These are phyloP conservation scores for Astrocystis sublimbata DNA, from an alignment of 495 filamentous ascomycete genomes.

Conservation along the genomic window DNA sequence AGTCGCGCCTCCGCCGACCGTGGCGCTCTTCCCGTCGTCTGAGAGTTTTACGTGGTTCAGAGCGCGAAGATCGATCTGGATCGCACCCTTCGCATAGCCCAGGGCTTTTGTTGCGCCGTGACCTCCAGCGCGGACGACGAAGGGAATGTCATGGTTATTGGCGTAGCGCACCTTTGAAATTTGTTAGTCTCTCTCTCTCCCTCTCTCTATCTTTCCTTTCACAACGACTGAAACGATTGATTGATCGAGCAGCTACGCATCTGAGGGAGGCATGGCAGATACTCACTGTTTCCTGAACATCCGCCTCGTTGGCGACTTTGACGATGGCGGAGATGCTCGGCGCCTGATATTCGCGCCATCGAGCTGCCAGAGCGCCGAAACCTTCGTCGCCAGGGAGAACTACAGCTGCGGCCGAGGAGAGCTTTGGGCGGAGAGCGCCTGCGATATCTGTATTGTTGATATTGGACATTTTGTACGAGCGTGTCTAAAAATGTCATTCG, in stretches of 20 bases:
- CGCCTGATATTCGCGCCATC: conserved; percentile 7
- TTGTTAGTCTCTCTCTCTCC: too few species aligned
- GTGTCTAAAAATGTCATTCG: neutral
- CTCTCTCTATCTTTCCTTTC: too few species aligned
- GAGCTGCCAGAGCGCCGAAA: neutral
- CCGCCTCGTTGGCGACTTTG: conserved; percentile 1
- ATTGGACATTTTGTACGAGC: neutral
- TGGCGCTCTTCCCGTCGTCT: neutral
- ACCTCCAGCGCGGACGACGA: conserved; percentile 20
- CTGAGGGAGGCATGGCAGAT: neutral
- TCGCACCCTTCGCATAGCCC: neutral
- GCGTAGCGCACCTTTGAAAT: conserved; percentile 20
- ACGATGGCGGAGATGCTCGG: conserved; percentile 2
- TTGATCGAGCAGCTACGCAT: too few species aligned
- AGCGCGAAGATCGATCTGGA: conserved; percentile 12
- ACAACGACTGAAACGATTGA: too few species aligned
- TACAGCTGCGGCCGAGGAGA: conserved; percentile 1
- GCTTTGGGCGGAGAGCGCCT: conserved; percentile 5
- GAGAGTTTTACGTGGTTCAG: neutral
- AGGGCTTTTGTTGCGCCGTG: conserved; percentile 6
- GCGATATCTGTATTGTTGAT: neutral
- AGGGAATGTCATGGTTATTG: conserved; percentile 1
- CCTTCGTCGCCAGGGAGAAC: neutral
- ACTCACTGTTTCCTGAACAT: conserved; percentile 12
- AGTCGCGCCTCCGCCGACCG: conserved; percentile 1